Evolutionary conservation across 2,329 filamentous ascomycete genomes (phyloP), one percentile per base, ranked within the genome.

Genomic region (Blastomyces parvus): DNA sequence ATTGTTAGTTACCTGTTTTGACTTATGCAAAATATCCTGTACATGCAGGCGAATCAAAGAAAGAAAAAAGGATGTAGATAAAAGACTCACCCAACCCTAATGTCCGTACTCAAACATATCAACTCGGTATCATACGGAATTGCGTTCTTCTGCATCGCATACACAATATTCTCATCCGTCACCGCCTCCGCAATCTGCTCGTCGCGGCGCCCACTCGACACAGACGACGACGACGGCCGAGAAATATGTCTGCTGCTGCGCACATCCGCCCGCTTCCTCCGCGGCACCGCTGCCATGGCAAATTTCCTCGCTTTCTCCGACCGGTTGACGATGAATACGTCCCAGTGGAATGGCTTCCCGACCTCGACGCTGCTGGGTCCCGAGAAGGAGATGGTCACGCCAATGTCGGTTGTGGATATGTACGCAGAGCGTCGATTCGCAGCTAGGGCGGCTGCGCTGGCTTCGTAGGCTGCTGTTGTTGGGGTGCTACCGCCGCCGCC

Each of bases 291-390:
- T 25, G 83, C 71, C 50, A 87, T 74, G 7, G 81, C 81, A 59
- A 87, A 79, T 66, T 83, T 82, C 3, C 82, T 79, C 25, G 76
- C 69, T 59, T 79, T 78, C n/a, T 75, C 72, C 17, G 83, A 85
- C 14, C 81, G 80, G 67, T 87, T 87, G 62, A 85, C 80, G 48
- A 86, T 81, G 64, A 86, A 84, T 3, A 86, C 75, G 48, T 78
- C 75, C 79, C 84, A 84, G 9, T 76, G 75, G 69, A 87, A 85
- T 3, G 79, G 74, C 46, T 80, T 74, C 14, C 81, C 81, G n/a
- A 83, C 79, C 9, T 74, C 70, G 13, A 82, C 80, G 19, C 71
- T 74, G 5, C 74, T 70, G 3, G 83, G 82, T 0, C 82, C 81
- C 5, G 80, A 80, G 66, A 87, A 81, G 1, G 82, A 84, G 52